phyloP scores from a whole-genome alignment of 352 stramenopile species.

The Paralagenidium karlingii region DNA sequence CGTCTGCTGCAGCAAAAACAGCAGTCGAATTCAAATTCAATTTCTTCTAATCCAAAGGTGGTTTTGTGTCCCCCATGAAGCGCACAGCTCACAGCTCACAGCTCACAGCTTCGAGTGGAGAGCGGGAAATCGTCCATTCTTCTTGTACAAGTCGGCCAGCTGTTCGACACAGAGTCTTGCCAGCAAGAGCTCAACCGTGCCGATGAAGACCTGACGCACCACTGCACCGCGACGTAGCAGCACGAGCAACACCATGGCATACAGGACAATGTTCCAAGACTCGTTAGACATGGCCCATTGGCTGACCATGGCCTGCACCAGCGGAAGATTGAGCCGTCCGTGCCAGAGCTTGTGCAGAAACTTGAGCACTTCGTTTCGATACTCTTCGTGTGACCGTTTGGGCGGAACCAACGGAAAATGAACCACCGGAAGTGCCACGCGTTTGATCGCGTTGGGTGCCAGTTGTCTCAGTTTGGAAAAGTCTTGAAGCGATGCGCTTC shows the following conservation, averaged over 20 bases:
- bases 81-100: too few species aligned
- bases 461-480: constrained; percentile 44
- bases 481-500: constrained; percentile 57
- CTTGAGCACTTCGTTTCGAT: constrained; percentile 33
- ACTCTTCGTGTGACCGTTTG: constrained; percentile 26
- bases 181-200: constrained; percentile 39
- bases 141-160: too few species aligned
- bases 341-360: constrained; percentile 33
- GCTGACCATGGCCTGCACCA: constrained; percentile 31
- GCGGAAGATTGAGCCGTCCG: constrained; percentile 38
- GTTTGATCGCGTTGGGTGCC: constrained; percentile 21
- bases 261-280: constrained; percentile 31
- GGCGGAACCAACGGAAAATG: constrained; percentile 43
- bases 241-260: constrained; percentile 37
- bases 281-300: too few species aligned
- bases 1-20: not conserved
- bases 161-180: constrained; percentile 42
- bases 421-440: constrained; percentile 43
- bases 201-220: constrained; percentile 29
- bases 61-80: too few species aligned
- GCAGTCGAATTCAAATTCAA: constrained; percentile 12
- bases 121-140: too few species aligned
- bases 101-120: too few species aligned
- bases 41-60: too few species aligned
- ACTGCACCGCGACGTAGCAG: constrained; percentile 33